Conservation (phyloP, 768 basidiomycete genomes). For the Chalciporus piperatus region DNA sequence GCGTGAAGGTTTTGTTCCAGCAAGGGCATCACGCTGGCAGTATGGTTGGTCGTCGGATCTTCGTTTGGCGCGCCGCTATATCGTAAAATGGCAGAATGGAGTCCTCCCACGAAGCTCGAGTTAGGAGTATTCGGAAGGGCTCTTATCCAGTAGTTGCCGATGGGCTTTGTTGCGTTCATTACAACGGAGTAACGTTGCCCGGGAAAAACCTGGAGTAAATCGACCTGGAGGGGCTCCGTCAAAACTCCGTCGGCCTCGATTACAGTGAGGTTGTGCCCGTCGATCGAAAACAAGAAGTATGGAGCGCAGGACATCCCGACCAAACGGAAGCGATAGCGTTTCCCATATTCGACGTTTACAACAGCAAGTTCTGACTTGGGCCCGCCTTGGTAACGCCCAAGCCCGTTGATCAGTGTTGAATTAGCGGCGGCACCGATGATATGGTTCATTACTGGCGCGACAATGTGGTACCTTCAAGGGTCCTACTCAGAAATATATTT, state of each 20-base stretch:
- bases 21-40: slow-evolving; percentile 24
- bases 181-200: slow-evolving; percentile 44
- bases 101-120: slow-evolving; percentile 33
- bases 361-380: slow-evolving; percentile 37
- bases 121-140: slow-evolving; percentile 30
- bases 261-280: slow-evolving; percentile 38
- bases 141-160: slow-evolving; percentile 57
- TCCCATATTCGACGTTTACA: slow-evolving; percentile 34
- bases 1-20: slow-evolving; percentile 30
- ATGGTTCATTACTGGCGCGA: slow-evolving; percentile 16
- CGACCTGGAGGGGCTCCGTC: slow-evolving; percentile 40
- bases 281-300: slow-evolving; percentile 44
- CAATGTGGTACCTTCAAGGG: slow-evolving; percentile 17
- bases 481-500: neutral
- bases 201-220: slow-evolving; percentile 31
- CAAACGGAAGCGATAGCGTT: slow-evolving; percentile 49
- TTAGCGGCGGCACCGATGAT: slow-evolving; percentile 14
- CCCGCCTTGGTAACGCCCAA: slow-evolving; percentile 32
- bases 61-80: slow-evolving; percentile 40
- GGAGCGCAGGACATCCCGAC: slow-evolving; percentile 46
- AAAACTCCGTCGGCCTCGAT: slow-evolving; percentile 49
- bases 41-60: slow-evolving; percentile 39
- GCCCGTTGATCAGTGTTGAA: slow-evolving; percentile 33
- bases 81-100: slow-evolving; percentile 54
- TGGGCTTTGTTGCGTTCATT: slow-evolving; percentile 40